Evolutionary conservation across 2,329 filamentous ascomycete species (phyloP).

Genomic region (Zasmidium angulare): DNA sequence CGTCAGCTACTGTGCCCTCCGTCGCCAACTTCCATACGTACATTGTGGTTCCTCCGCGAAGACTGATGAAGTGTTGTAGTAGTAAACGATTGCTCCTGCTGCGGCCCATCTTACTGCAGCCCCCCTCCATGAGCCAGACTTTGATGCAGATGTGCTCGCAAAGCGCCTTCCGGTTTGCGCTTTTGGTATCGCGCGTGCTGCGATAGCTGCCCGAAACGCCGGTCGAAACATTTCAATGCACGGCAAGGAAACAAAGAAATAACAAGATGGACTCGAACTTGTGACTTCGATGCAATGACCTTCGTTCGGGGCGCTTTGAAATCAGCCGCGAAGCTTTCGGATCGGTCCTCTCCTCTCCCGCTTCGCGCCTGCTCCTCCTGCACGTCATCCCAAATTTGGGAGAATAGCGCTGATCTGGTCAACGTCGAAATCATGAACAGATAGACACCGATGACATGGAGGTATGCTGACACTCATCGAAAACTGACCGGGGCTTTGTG

Average conservation of each 20-base stretch:
- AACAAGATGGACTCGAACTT: neutral
- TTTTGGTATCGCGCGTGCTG: constrained; percentile 33
- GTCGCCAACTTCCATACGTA: constrained; percentile 46
- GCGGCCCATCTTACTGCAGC: constrained; percentile 70
- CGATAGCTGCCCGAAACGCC: constrained; percentile 45
- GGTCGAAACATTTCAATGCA: constrained; percentile 52
- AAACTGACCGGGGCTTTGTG: too few relatives aligned
- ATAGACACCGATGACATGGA: too few relatives aligned
- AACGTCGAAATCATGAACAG: too few relatives aligned
- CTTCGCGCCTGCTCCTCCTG: neutral
- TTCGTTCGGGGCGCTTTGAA: neutral
- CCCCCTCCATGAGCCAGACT: constrained; percentile 80
- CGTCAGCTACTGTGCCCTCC: constrained; percentile 13
- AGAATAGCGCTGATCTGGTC: neutral
- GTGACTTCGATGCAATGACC: neutral
- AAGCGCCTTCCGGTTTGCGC: constrained; percentile 45
- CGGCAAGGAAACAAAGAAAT: constrained; percentile 9
- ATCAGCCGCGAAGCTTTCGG: neutral
- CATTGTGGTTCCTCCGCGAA: constrained; percentile 81
- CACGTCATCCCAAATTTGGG: neutral
- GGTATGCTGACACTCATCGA: too few relatives aligned
- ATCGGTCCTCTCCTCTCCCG: neutral
- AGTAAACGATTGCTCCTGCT: constrained; percentile 78
- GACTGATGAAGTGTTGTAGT: constrained; percentile 84
- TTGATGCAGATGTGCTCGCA: constrained; percentile 58